Evolutionary conservation across 2,329 filamentous ascomycete genomes (phyloP).

Genomic region (Fusarium incarnatum): DNA sequence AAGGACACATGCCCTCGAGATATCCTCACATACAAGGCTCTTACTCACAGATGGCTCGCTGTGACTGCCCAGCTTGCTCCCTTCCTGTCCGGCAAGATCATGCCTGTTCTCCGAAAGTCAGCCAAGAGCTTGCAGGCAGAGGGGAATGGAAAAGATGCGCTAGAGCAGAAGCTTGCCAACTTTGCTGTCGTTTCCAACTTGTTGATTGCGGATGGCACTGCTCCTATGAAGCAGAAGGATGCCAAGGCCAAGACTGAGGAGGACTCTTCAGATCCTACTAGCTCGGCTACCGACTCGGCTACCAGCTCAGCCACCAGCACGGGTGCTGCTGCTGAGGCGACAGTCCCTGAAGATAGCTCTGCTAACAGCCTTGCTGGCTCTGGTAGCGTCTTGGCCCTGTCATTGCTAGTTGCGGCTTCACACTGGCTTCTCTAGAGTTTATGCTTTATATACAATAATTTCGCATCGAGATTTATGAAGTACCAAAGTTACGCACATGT

Average conservation of each 20-base stretch:
- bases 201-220: constrained; percentile 1
- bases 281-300: background rate
- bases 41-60: constrained; percentile 73
- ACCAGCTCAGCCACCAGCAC: background rate
- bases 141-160: background rate
- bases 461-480: background rate
- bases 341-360: background rate
- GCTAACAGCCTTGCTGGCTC: background rate
- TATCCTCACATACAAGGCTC: constrained; percentile 78
- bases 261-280: background rate
- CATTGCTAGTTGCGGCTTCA: background rate
- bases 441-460: background rate
- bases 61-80: constrained; percentile 71
- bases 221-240: background rate
- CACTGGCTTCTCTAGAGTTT: background rate
- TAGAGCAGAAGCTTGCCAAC: constrained; percentile 18
- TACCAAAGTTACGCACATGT: background rate
- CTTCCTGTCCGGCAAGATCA: constrained; percentile 64
- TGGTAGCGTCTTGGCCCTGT: background rate
- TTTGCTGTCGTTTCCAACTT: constrained; percentile 15
- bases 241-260: background rate
- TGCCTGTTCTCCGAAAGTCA: constrained; percentile 66
- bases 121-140: constrained; percentile 40
- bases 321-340: background rate
- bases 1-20: constrained; percentile 72